These are phyloP conservation scores for Beauveria bassiana DNA, from an alignment of 2,329 filamentous ascomycete species.

Conservation along the genomic window DNA sequence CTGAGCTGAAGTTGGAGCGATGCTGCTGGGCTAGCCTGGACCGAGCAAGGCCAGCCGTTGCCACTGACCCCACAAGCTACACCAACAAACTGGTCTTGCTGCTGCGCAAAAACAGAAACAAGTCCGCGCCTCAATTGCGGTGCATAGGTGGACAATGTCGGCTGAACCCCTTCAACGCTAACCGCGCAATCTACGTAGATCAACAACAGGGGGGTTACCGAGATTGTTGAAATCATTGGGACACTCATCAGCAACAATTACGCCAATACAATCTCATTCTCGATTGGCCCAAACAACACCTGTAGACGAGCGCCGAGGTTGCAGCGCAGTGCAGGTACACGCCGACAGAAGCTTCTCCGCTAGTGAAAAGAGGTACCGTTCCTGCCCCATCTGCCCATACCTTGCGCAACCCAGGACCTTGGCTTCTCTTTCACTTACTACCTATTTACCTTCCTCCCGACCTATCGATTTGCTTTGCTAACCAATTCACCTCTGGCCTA, in stretches of 20 bases:
- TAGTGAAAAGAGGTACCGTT: too few relatives aligned
- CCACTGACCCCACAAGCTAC: not conserved
- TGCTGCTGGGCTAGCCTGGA: not conserved
- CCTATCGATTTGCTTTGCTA: not conserved
- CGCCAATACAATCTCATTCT: not conserved
- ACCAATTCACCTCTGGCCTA: too few relatives aligned
- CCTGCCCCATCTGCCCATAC: not conserved
- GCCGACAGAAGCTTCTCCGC: too few relatives aligned
- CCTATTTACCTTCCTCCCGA: too few relatives aligned
- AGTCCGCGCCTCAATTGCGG: too few relatives aligned
- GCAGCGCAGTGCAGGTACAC: too few relatives aligned
- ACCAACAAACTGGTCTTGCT: too few relatives aligned
- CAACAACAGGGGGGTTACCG: not conserved
- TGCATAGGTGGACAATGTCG: not conserved
- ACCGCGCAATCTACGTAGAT: conserved; percentile 2
- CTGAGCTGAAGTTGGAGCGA: not conserved
- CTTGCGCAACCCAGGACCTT: not conserved
- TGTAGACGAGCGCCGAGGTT: not conserved
- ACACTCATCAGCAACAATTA: too few relatives aligned
- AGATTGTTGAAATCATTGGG: not conserved
- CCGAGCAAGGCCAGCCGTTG: not conserved
- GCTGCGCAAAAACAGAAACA: too few relatives aligned
- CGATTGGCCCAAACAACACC: too few relatives aligned
- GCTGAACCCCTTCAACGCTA: conserved; percentile 9
- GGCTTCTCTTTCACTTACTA: not conserved